Conservation (phyloP, 2,329 filamentous ascomycete species). For the Fusarium phyllophilum region DNA sequence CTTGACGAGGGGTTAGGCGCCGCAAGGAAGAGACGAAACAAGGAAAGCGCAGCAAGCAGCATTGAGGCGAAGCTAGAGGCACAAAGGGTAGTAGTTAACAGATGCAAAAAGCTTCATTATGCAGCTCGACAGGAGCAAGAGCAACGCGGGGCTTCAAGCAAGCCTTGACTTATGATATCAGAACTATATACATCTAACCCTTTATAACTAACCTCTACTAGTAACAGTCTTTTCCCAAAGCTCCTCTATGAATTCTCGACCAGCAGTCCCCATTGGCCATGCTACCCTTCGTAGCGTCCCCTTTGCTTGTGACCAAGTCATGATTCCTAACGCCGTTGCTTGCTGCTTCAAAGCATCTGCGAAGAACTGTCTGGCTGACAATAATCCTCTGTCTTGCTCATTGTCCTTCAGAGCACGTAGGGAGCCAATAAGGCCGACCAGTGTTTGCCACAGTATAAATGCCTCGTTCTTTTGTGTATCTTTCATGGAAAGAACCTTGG, state of each 20-base stretch:
- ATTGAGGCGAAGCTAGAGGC: background rate
- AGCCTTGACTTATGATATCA: background rate
- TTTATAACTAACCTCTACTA: background rate
- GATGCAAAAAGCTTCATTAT: background rate
- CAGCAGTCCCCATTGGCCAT: background rate
- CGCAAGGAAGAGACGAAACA: background rate
- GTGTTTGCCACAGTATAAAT: background rate
- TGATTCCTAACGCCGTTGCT: background rate
- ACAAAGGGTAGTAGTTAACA: too few relatives aligned
- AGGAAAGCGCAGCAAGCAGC: background rate
- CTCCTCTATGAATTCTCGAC: background rate
- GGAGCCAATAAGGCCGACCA: background rate
- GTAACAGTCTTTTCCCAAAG: slow-evolving; percentile 5
- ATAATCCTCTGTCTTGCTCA: background rate
- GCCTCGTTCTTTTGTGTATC: background rate
- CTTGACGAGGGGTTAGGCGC: background rate
- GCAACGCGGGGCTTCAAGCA: background rate
- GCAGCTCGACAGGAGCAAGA: background rate
- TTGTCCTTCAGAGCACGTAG: background rate
- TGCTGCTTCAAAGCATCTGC: background rate
- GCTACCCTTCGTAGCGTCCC: background rate
- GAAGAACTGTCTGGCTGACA: background rate
- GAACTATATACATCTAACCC: background rate
- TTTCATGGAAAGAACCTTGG: fast-evolving
- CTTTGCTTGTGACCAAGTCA: background rate